These are phyloP conservation scores for Avicennia marina DNA, from an alignment of 257 asterid genomes.

Conservation along the genomic window DNA sequence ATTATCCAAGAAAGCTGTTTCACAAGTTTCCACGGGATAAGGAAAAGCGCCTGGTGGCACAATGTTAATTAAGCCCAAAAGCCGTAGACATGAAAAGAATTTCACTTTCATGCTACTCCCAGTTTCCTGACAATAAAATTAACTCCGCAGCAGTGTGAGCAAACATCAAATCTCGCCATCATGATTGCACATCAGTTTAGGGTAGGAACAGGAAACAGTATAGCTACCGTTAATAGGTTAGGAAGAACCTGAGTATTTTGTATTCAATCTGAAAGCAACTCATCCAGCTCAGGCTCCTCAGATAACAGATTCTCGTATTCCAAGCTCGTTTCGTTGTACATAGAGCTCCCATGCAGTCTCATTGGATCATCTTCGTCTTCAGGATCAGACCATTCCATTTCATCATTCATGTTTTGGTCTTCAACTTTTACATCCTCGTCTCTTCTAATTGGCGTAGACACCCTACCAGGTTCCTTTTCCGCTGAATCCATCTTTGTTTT, in stretches of 20 bases:
- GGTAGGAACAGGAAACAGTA: background rate
- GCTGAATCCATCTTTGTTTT: slow-evolving; percentile 28
- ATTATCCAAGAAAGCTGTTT: slow-evolving; percentile 17
- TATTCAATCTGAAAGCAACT: slow-evolving; percentile 73
- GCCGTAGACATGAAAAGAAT: slow-evolving; percentile 9
- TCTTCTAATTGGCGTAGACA: slow-evolving; percentile 24
- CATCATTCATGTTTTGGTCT: slow-evolving; percentile 48
- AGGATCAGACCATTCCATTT: slow-evolving; percentile 65
- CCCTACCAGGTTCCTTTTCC: slow-evolving; percentile 29
- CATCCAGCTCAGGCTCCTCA: slow-evolving; percentile 81
- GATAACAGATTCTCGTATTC: slow-evolving; percentile 52
- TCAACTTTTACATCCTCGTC: slow-evolving; percentile 29
- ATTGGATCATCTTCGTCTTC: slow-evolving; percentile 69
- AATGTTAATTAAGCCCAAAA: slow-evolving; percentile 13
- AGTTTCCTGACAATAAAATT: slow-evolving; percentile 6
- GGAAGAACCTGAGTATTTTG: background rate
- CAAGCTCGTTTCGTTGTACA: slow-evolving; percentile 43
- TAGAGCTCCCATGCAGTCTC: slow-evolving; percentile 30
- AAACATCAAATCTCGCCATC: slow-evolving; percentile 8
- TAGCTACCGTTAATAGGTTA: background rate
- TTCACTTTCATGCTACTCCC: slow-evolving; percentile 18
- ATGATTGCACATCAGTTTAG: too few species aligned
- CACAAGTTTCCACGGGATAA: background rate
- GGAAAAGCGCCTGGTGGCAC: slow-evolving; percentile 1
- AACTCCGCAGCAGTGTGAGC: slow-evolving; percentile 16